A percentile compares a stretch with the other conserved stretches of the same genome.
Conservation (phyloP, 169 alveolate genomes). For the Eimeria necatrix region DNA sequence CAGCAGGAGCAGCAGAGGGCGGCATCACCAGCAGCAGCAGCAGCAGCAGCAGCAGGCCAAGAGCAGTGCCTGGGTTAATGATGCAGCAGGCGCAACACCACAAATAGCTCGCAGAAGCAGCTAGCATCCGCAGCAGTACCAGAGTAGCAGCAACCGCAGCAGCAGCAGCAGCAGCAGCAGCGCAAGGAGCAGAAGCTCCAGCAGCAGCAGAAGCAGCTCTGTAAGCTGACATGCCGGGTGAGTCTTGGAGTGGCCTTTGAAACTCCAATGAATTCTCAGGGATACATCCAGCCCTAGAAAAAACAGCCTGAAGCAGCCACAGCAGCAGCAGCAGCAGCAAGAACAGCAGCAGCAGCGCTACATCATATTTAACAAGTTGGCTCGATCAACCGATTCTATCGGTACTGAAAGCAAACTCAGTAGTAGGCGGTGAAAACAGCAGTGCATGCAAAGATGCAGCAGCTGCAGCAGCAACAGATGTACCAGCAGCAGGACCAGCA, state of each 20-base stretch:
- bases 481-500: background rate
- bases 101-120: too few species aligned
- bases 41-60: background rate
- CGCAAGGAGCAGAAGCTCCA: slow-evolving; percentile 11
- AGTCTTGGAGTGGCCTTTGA: slow-evolving; percentile 36
- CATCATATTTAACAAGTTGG: too few species aligned
- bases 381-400: too few species aligned
- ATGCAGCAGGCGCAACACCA: too few species aligned
- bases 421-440: background rate
- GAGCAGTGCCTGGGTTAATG: too few species aligned
- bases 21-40: slow-evolving; percentile 18
- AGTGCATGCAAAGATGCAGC: background rate
- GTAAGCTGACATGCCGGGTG: background rate
- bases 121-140: too few species aligned
- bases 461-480: background rate
- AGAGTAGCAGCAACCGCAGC: background rate
- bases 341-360: background rate
- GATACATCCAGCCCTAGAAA: background rate
- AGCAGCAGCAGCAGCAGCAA: slow-evolving; percentile 46
- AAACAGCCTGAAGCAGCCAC: slow-evolving; percentile 13
- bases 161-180: slow-evolving; percentile 6
- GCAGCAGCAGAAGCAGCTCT: background rate
- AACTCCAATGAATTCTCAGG: slow-evolving; percentile 22
- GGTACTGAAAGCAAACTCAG: background rate
- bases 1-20: slow-evolving; percentile 42